Evolutionary conservation across 2,329 filamentous ascomycete species (phyloP).

Genomic region (Chaetoscypha palmicola): DNA sequence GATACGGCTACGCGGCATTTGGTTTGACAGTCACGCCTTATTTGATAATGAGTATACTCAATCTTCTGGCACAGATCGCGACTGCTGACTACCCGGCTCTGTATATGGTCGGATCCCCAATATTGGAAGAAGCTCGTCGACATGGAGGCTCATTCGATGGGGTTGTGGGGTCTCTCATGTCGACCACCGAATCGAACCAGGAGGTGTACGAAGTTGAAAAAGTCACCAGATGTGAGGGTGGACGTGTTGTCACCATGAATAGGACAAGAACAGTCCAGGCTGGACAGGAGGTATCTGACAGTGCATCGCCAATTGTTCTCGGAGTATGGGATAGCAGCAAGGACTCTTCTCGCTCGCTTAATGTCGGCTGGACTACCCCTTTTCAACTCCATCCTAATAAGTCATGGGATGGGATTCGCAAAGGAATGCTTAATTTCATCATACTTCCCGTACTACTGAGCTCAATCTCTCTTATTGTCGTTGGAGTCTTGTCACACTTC

Average conservation of each 20-base stretch:
- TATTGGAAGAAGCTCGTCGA: neutral
- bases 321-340: no score
- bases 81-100: conserved; percentile 25
- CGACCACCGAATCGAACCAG: neutral
- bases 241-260: no score
- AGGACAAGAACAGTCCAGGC: no score
- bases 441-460: neutral
- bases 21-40: conserved; percentile 22
- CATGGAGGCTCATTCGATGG: neutral
- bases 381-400: no score
- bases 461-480: neutral
- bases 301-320: no score
- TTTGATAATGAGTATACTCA: conserved; percentile 29
- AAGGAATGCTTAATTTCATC: neutral
- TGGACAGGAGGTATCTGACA: no score
- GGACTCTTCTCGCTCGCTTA: no score
- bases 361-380: no score
- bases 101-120: conserved; percentile 19
- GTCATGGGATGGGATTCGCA: neutral
- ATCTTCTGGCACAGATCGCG: conserved; percentile 23
- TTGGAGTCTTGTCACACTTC: neutral
- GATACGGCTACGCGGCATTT: conserved; percentile 9
- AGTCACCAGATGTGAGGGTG: no score
- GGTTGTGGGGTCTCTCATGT: neutral
- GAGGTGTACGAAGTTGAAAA: neutral